phyloP scores from a whole-genome alignment of 441 rosid species.

The Aquilaria agallochum region DNA sequence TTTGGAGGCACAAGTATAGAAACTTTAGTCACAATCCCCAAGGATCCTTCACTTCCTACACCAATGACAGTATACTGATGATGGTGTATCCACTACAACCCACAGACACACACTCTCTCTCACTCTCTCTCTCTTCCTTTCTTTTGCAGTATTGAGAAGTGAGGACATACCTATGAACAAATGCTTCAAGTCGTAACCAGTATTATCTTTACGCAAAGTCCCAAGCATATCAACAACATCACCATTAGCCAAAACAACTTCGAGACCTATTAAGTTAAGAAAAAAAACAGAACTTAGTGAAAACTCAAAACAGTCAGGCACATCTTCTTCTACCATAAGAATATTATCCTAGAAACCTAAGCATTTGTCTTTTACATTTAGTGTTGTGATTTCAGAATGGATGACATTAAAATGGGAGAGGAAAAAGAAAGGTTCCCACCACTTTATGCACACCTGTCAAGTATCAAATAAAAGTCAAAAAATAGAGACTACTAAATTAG shows the following conservation, averaged over 20 bases:
- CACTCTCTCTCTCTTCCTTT: slow-evolving; percentile 2
- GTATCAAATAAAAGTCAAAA: too few relatives aligned
- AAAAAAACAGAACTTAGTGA: slow-evolving; percentile 11
- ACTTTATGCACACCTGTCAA: too few relatives aligned
- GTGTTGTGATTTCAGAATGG: too few relatives aligned
- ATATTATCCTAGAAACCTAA: neutral
- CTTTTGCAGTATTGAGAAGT: neutral
- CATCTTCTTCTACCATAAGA: neutral
- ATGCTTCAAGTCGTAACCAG: slow-evolving; percentile 95
- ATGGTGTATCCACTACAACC: slow-evolving; percentile 6
- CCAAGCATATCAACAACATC: slow-evolving; percentile 92
- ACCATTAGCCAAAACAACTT: slow-evolving; percentile 89
- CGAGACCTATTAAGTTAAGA: slow-evolving; percentile 54
- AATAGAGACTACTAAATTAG: too few relatives aligned
- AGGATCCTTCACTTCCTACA: slow-evolving; percentile 93
- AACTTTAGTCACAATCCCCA: slow-evolving; percentile 92
- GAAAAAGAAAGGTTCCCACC: too few relatives aligned
- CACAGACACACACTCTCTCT: slow-evolving; percentile 6
- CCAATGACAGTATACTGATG: slow-evolving; percentile 13
- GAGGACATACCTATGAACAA: slow-evolving; percentile 68
- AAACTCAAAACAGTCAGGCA: neutral
- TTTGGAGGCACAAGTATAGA: slow-evolving; percentile 86
- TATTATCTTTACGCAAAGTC: slow-evolving; percentile 89
- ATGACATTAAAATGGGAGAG: too few relatives aligned
- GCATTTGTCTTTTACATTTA: neutral